Evolutionary conservation across 1,139 yeast species (phyloP).

Genomic region (Kazachstania sp.): DNA sequence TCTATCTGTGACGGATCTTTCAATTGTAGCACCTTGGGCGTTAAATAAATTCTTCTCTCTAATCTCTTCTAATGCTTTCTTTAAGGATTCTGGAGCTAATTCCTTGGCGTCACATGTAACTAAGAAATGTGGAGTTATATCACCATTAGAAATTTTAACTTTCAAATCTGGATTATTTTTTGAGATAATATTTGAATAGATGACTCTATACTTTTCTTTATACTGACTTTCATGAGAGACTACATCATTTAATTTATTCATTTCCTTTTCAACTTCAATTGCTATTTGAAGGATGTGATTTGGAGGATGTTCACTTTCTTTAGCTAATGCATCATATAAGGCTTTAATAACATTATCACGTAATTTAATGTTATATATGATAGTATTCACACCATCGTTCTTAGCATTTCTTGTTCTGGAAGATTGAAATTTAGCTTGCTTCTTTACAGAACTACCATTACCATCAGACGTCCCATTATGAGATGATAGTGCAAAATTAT

Average conservation of each 20-base stretch:
- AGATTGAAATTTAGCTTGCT: constrained; percentile 33
- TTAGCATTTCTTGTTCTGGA: constrained; percentile 63
- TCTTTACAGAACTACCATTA: constrained; percentile 14
- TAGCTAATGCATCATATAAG: constrained; percentile 79
- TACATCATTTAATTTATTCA: constrained; percentile 29
- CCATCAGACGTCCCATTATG: not conserved
- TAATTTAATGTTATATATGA: constrained; percentile 61
- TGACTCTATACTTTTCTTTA: constrained; percentile 72
- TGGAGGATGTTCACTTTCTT: constrained; percentile 57
- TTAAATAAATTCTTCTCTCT: constrained; percentile 86
- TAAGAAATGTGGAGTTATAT: constrained; percentile 54
- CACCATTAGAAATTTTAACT: constrained; percentile 55
- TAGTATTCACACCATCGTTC: constrained; percentile 69
- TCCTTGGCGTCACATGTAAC: constrained; percentile 84
- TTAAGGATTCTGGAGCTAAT: constrained; percentile 85
- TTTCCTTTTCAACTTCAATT: constrained; percentile 64
- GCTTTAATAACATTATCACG: constrained; percentile 82
- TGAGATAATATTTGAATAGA: constrained; percentile 78
- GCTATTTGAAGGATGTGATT: constrained; percentile 53
- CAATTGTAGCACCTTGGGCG: constrained; percentile 97
- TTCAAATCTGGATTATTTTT: constrained; percentile 83
- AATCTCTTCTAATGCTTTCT: constrained; percentile 75
- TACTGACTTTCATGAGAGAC: constrained; percentile 36
- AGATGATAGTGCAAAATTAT: not conserved
- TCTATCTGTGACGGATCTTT: constrained; percentile 92